A percentile compares a stretch with the other conserved stretches of the same genome.
phyloP scores from a whole-genome alignment of 495 filamentous ascomycete genomes.

The Baudoinia panamericana region DNA sequence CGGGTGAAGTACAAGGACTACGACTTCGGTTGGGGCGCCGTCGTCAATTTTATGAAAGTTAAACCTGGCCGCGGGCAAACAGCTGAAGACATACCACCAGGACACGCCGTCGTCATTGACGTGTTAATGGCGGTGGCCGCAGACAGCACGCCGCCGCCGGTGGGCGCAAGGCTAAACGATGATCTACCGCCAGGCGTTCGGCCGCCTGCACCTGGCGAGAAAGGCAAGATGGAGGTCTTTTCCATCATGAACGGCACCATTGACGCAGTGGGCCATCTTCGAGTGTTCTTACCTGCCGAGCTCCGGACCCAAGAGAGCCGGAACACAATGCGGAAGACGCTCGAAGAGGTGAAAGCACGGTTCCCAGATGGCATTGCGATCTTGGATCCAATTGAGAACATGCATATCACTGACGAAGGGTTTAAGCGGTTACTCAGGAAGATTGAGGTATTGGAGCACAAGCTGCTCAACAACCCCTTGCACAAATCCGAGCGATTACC shows the following conservation, averaged over 20 bases:
- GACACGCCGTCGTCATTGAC: conserved; percentile 68
- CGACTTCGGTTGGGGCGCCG: conserved; percentile 88
- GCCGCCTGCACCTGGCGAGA: conserved; percentile 52
- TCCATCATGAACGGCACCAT: conserved; percentile 77
- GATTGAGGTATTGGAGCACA: conserved; percentile 93
- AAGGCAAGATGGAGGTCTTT: conserved; percentile 66
- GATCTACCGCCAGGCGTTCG: conserved; percentile 51
- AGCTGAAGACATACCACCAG: conserved; percentile 49
- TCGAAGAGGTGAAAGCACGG: conserved; percentile 64
- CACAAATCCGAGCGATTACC: conserved; percentile 75
- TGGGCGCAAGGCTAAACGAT: conserved; percentile 33
- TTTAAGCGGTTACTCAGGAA: conserved; percentile 93
- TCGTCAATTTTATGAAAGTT: conserved; percentile 56
- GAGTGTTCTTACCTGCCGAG: conserved; percentile 68
- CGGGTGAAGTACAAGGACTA: conserved; percentile 60
- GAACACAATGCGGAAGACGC: conserved; percentile 48
- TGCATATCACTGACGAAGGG: conserved; percentile 77
- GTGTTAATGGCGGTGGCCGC: conserved; percentile 59
- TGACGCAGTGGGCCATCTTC: conserved; percentile 59
- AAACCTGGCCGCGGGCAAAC: conserved; percentile 45
- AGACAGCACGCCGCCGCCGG: conserved; percentile 41
- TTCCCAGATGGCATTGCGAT: conserved; percentile 88
- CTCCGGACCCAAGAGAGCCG: conserved; percentile 46
- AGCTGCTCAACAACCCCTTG: conserved; percentile 72
- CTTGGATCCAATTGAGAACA: conserved; percentile 86